Evolutionary conservation across 768 basidiomycete species (phyloP).

Genomic region (Lentinula raphanica): DNA sequence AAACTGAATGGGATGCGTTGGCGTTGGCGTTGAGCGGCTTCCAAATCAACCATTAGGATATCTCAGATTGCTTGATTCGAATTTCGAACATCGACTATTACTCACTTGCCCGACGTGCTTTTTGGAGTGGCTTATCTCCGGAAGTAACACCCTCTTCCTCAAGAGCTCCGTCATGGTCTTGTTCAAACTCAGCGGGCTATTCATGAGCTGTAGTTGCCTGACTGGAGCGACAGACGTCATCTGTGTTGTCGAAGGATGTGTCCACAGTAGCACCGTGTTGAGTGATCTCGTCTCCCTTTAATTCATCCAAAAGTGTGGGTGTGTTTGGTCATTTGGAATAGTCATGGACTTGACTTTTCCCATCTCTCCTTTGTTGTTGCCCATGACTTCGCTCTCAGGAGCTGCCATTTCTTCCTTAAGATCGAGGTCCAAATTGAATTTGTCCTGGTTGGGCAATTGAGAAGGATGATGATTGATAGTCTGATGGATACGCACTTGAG

Average conservation of each 20-base stretch:
- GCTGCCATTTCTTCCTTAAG: not conserved
- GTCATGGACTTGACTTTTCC: not conserved
- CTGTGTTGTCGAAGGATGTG: not conserved
- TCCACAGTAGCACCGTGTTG: not conserved
- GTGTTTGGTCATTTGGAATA: not conserved
- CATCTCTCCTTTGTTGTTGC: not conserved
- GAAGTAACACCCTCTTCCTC: slow-evolving; percentile 20
- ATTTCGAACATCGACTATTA: too few relatives aligned
- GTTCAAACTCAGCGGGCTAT: slow-evolving; percentile 11
- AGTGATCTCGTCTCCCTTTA: not conserved
- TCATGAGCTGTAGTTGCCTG: not conserved
- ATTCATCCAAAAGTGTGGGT: not conserved
- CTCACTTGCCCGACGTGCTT: slow-evolving; percentile 11
- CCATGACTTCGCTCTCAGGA: not conserved
- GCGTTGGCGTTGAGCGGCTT: slow-evolving; percentile 1
- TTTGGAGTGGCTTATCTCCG: slow-evolving; percentile 29
- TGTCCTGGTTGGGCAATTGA: not conserved
- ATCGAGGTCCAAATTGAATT: not conserved
- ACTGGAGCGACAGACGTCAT: slow-evolving; percentile 4
- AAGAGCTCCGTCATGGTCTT: slow-evolving; percentile 12
- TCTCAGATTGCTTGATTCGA: slow-evolving; percentile 23
- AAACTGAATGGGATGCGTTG: too few relatives aligned
- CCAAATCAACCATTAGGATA: not conserved
- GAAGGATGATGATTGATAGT: not conserved
- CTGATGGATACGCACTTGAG: not conserved